Conservation (phyloP, 305 asterid genomes). For the Fraxinus sp. region DNA sequence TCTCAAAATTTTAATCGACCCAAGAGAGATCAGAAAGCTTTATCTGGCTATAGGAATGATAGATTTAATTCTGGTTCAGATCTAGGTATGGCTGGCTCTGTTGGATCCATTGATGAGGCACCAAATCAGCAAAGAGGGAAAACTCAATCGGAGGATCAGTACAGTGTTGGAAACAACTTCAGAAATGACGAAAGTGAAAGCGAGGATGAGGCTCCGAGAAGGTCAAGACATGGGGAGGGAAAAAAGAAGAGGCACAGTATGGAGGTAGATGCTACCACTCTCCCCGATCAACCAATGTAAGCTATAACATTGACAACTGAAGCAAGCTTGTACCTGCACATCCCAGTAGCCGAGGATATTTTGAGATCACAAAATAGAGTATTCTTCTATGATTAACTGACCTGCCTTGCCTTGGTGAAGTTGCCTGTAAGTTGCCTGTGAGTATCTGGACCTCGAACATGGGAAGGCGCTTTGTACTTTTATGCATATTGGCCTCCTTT, state of each 20-base stretch:
- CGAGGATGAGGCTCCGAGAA: conserved; percentile 91
- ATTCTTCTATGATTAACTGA: neutral
- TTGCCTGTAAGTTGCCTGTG: neutral
- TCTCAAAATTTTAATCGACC: conserved; percentile 45
- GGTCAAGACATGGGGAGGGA: conserved; percentile 88
- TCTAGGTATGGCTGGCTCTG: conserved; percentile 44
- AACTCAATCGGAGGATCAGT: conserved; percentile 42
- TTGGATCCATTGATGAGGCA: conserved; percentile 40
- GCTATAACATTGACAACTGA: conserved; percentile 17
- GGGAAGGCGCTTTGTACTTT: neutral
- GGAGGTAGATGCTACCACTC: conserved; percentile 43
- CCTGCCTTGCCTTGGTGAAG: neutral
- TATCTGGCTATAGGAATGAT: conserved; percentile 45
- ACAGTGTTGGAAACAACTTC: conserved; percentile 49
- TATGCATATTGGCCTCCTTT: neutral
- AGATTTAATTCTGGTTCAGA: conserved; percentile 39
- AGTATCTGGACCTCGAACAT: neutral
- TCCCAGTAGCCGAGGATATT: neutral
- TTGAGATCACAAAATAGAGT: neutral
- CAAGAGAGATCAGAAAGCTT: conserved; percentile 50
- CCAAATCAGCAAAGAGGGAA: conserved; percentile 41
- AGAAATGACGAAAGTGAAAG: conserved; percentile 77
- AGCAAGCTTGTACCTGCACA: neutral
- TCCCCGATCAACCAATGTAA: conserved; percentile 31
- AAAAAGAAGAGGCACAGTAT: conserved; percentile 66